Percentiles rank a stretch among this genome's conserved stretches.
These are phyloP conservation scores for Crithidia thermophila DNA, from an alignment of 208 protist species.

Conservation along the genomic window DNA sequence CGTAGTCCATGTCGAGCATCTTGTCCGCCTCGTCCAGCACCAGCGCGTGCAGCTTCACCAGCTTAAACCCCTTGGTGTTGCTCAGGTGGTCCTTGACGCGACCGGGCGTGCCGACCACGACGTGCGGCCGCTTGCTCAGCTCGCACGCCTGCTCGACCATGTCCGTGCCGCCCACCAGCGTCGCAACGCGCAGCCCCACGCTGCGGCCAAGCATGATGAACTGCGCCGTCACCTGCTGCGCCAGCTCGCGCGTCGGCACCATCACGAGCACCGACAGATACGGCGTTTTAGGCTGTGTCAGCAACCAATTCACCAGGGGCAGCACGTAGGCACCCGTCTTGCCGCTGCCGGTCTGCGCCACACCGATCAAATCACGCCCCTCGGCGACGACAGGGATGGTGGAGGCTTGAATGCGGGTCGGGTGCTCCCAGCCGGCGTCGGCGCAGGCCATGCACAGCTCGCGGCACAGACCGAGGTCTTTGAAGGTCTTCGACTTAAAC, in stretches of 20 bases:
- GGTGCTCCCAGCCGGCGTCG: conserved; percentile 90
- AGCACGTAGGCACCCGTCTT: conserved; percentile 99
- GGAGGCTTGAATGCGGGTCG: conserved; percentile 96
- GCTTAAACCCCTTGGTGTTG: conserved; percentile 98
- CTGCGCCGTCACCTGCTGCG: conserved; percentile 97
- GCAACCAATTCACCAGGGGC: conserved; percentile 97
- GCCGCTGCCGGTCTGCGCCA: conserved; percentile 99
- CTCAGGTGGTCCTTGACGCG: conserved; percentile 98
- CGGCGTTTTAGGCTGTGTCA: conserved; percentile 91
- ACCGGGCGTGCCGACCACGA: conserved; percentile 98
- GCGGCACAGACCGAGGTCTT: conserved; percentile 88
- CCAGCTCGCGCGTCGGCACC: conserved; percentile 98
- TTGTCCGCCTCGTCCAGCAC: conserved; percentile 99
- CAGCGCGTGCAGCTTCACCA: conserved; percentile 95
- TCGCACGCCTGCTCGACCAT: conserved; percentile 96
- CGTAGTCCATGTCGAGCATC: conserved; percentile 99
- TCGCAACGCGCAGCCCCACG: conserved; percentile 89
- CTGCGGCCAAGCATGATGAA: conserved; percentile 91
- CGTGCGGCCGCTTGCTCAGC: conserved; percentile 95
- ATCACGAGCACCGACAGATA: conserved; percentile 95
- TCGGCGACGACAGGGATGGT: conserved; percentile 93
- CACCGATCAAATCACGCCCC: conserved; percentile 95
- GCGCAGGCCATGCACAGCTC: conserved; percentile 92
- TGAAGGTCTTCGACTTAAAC: conserved; percentile 81
- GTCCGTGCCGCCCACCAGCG: conserved; percentile 94